Percentiles rank a stretch among this genome's conserved stretches.
Conservation (phyloP, 352 stramenopile genomes). For the Ophiocytium majus region DNA sequence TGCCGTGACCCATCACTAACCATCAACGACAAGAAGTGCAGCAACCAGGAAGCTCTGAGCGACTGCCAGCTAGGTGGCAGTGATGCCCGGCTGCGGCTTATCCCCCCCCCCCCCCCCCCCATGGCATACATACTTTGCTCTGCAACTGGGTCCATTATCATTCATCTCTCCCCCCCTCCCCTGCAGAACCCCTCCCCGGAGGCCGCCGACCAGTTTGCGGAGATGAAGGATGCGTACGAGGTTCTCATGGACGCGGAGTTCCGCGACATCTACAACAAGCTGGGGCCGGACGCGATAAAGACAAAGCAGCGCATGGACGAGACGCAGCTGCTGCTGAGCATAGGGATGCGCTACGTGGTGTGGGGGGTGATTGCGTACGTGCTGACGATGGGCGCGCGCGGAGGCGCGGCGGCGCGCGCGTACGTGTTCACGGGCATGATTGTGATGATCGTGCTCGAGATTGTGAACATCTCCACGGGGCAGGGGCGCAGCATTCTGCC, state of each 20-base stretch:
- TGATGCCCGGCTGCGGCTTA: too few species aligned
- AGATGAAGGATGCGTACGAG: slow-evolving; percentile 88
- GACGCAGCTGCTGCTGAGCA: slow-evolving; percentile 46
- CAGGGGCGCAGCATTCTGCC: slow-evolving; percentile 64
- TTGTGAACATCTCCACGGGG: slow-evolving; percentile 74
- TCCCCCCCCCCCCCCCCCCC: too few species aligned
- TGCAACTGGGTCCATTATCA: too few species aligned
- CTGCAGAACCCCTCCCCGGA: neutral
- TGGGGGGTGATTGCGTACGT: slow-evolving; percentile 92
- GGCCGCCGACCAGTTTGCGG: neutral
- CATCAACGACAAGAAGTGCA: too few species aligned
- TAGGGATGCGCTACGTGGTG: slow-evolving; percentile 86
- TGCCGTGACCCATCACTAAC: too few species aligned
- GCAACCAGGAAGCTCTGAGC: too few species aligned
- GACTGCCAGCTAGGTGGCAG: too few species aligned
- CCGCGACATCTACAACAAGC: slow-evolving; percentile 91
- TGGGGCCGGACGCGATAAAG: slow-evolving; percentile 76
- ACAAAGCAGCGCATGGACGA: slow-evolving; percentile 64
- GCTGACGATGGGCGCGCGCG: slow-evolving; percentile 85
- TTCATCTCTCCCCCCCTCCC: too few species aligned
- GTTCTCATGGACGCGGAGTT: slow-evolving; percentile 87
- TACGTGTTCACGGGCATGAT: slow-evolving; percentile 88
- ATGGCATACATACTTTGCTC: too few species aligned
- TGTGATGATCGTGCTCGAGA: slow-evolving; percentile 86
- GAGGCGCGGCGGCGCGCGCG: slow-evolving; percentile 68